These are phyloP conservation scores for Caulochytrium protostelioides DNA, from an alignment of 371 early-diverging fungal species.

Conservation along the genomic window DNA sequence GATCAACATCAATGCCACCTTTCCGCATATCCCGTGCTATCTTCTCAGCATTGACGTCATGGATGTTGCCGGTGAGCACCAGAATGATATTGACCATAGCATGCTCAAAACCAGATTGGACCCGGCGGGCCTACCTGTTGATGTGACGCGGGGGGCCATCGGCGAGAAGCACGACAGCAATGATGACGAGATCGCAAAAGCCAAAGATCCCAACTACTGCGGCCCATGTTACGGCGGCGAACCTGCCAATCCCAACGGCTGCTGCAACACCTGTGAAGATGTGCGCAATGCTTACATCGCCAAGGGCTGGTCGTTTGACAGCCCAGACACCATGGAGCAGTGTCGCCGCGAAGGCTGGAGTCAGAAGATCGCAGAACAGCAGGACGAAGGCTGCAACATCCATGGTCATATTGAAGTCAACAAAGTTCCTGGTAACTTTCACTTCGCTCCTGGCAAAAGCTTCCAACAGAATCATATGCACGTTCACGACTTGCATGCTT, in stretches of 20 bases:
- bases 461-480: conserved; percentile 59
- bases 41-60: conserved; percentile 77
- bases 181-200: not conserved
- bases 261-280: conserved; percentile 88
- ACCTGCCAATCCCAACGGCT: conserved; percentile 40
- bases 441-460: conserved; percentile 76
- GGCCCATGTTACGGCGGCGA: conserved; percentile 74
- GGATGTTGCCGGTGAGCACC: conserved; percentile 80
- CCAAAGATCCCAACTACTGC: conserved; percentile 39
- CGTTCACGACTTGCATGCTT: conserved; percentile 53
- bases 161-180: conserved; percentile 3
- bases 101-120: conserved; percentile 60
- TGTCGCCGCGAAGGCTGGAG: conserved; percentile 70
- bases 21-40: conserved; percentile 55
- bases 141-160: conserved; percentile 11
- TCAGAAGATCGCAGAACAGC: conserved; percentile 48
- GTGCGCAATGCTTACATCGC: conserved; percentile 64
- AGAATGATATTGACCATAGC: conserved; percentile 53
- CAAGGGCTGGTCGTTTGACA: conserved; percentile 54
- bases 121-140: conserved; percentile 38
- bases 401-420: conserved; percentile 61
- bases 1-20: conserved; percentile 73
- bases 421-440: conserved; percentile 75
- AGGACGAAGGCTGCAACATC: conserved; percentile 73
- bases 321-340: conserved; percentile 55